phyloP scores from a whole-genome alignment of 2,329 filamentous ascomycete species.

The Talaromyces rugulosus region DNA sequence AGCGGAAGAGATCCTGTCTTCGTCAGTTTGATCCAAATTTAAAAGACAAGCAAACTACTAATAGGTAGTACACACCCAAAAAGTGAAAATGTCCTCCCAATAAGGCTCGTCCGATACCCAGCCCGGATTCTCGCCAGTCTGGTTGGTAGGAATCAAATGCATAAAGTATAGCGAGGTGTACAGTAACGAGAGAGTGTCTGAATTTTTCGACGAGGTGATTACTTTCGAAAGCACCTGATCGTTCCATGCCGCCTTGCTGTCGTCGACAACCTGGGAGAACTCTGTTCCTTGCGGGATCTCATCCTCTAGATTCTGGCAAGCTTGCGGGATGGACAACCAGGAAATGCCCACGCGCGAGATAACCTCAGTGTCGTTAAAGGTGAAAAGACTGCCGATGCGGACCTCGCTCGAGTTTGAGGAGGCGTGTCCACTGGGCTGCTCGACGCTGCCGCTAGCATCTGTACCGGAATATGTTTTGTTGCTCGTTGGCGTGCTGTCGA shows the following conservation, averaged over 20 bases:
- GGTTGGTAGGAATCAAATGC: slow-evolving; percentile 68
- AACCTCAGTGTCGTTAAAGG: slow-evolving; percentile 46
- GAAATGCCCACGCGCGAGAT: slow-evolving; percentile 63
- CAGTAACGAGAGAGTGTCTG: slow-evolving; percentile 55
- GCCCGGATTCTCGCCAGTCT: slow-evolving; percentile 67
- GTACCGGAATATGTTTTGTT: slow-evolving; percentile 26
- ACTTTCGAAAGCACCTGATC: slow-evolving; percentile 67
- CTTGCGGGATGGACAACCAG: slow-evolving; percentile 64
- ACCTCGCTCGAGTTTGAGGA: slow-evolving; percentile 44
- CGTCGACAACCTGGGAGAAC: slow-evolving; percentile 51
- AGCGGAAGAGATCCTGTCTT: slow-evolving; percentile 65
- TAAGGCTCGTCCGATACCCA: slow-evolving; percentile 66
- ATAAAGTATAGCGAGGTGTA: slow-evolving; percentile 69
- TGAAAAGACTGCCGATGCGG: slow-evolving; percentile 45
- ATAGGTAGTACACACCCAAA: slow-evolving; percentile 34
- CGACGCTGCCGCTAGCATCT: slow-evolving; percentile 23
- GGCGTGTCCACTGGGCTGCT: slow-evolving; percentile 24
- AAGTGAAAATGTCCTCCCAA: slow-evolving; percentile 71
- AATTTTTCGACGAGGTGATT: slow-evolving; percentile 62
- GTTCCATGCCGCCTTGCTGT: slow-evolving; percentile 57
- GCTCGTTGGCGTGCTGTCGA: slow-evolving; percentile 40
- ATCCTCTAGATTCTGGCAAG: slow-evolving; percentile 62
- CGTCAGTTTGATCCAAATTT: slow-evolving; percentile 43
- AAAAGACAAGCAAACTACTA: not conserved
- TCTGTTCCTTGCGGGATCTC: slow-evolving; percentile 64